Evolutionary conservation across 208 protist species (phyloP), one percentile per base, ranked within the genome.

Genomic region (Trypanosoma congolense): DNA sequence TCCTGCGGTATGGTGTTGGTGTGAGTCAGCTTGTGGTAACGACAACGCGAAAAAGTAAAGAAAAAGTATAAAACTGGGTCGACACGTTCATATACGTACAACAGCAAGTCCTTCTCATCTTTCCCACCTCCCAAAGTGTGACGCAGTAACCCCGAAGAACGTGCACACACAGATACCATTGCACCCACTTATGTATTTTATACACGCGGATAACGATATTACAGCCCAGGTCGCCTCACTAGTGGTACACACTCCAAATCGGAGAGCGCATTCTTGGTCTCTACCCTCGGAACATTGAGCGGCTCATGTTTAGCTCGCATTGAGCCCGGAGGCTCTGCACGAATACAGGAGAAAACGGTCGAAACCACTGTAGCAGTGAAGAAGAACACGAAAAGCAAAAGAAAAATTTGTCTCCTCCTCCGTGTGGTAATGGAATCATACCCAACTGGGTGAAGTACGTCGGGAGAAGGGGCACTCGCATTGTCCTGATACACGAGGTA

Each of bases 401-500:
- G 38, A 59, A 70, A 70, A 26, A 56, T 43, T 8, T 12, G 6
- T 24, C 40, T 1, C 22, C 44, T 45, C 29, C 8, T 46, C 12
- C 33, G 9, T 38, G 12, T 12, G 33, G 9, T 12, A 6, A 38
- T 16, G 6, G 6, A 6, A 38, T 38, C 6, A 12, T 0, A 6
- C 33, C 12, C 33, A 12, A 6, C 33, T 16, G 33, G 33, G 6
- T 6, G 12, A 16, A 38, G 12, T 12, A 38, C 12, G 9, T 6
- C 42, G 10, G 21, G 18, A 19, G 8, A 1, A 5, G 29, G 2
- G 6, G 9, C 28, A 43, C 22, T 25, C 5, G 9, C 21, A 8
- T 18, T 10, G 22, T 25, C 14, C 5, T 41, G 48, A 55, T 81
- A 77, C 18, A 93, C 80, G 30, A 83, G 66, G 51, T 88, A 93